Evolutionary conservation across 192 early-diverging fungal genomes (phyloP), one percentile per base, ranked within the genome.

Genomic region (Cladochytrium replicatum): DNA sequence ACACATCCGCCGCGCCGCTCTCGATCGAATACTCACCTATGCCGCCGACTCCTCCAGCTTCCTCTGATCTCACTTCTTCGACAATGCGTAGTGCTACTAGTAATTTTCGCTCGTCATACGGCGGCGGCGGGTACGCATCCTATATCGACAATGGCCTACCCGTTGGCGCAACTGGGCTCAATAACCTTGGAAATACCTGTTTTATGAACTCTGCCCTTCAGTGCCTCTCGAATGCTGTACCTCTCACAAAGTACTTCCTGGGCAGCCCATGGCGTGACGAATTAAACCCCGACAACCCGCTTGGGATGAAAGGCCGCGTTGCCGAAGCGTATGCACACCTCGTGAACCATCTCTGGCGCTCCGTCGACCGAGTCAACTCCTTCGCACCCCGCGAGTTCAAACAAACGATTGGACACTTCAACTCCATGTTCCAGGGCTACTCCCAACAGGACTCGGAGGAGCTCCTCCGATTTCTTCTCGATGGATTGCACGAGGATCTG

Each of bases 161-260:
- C n/a, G n/a, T n/a, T n/a, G n/a, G n/a, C n/a, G 34, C 50, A 1
- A 52, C 6, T 6, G 89, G 89, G 2, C 69, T 91, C 41, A 63
- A 61, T 34, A 91, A 91, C 55, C 60, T 91, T n/a, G 89, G 89
- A 6, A 91, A 91, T 57, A 90, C 89, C 0, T 91, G 89, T 66
- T 91, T 84, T 53, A 91, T 91, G 89, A 90, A 89, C 64, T 84
- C 84, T 4, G 86, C 85, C 6, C 57, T 92, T n/a, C 89, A 92
- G 66, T 96, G 92, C 51, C 63, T 95, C 30, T 81, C 81, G 32
- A 82, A 87, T 48, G 83, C 66, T 13, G 52, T 58, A 19, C 67
- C 60, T 23, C 50, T 75, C 9, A 75, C 72, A 2, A 50, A 46
- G 0, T 67, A 59, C 46, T 66, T 73, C 26, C 54, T 68, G 7